Conservation (phyloP, 2,329 filamentous ascomycete genomes). For the Scedosporium aurantiacum region DNA sequence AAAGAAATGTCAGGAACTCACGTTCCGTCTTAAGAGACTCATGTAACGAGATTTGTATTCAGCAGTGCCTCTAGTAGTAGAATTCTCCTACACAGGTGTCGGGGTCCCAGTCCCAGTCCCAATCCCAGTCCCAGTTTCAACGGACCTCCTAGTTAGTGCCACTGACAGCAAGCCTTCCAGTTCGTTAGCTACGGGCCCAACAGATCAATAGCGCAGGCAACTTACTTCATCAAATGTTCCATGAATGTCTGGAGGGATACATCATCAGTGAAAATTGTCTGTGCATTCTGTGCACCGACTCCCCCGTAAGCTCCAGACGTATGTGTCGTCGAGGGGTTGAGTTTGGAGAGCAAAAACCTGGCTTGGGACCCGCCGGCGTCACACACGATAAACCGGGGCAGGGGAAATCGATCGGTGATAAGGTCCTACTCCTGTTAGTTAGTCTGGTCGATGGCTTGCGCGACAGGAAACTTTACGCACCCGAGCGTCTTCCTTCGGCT, state of each 20-base stretch:
- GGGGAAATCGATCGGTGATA: slow-evolving; percentile 94
- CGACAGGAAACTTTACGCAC: slow-evolving; percentile 36
- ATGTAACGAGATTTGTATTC: no score
- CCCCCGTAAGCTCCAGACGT: slow-evolving; percentile 88
- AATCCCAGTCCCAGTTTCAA: no score
- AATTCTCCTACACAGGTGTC: no score
- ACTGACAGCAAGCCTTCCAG: slow-evolving; percentile 45
- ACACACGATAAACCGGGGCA: slow-evolving; percentile 96
- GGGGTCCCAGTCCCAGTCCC: no score
- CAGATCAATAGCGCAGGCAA: slow-evolving; percentile 12
- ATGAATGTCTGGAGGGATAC: slow-evolving; percentile 98
- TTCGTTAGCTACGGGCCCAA: slow-evolving; percentile 10
- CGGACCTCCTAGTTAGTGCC: slow-evolving; percentile 41
- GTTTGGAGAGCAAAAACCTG: slow-evolving; percentile 89
- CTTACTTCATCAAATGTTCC: slow-evolving; percentile 98
- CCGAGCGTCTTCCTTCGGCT: slow-evolving; percentile 92
- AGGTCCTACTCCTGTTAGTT: slow-evolving; percentile 54
- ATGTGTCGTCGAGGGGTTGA: slow-evolving; percentile 95
- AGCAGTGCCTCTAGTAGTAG: no score
- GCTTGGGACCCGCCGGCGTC: slow-evolving; percentile 97
- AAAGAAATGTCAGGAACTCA: no score
- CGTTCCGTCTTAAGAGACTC: no score
- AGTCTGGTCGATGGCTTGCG: slow-evolving; percentile 7
- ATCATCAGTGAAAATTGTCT: slow-evolving; percentile 98
- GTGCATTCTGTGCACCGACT: slow-evolving; percentile 71